Evolutionary conservation across 192 early-diverging fungal species (phyloP), one percentile per base, ranked within the genome.

Genomic region (Gaertneriomyces sp.): DNA sequence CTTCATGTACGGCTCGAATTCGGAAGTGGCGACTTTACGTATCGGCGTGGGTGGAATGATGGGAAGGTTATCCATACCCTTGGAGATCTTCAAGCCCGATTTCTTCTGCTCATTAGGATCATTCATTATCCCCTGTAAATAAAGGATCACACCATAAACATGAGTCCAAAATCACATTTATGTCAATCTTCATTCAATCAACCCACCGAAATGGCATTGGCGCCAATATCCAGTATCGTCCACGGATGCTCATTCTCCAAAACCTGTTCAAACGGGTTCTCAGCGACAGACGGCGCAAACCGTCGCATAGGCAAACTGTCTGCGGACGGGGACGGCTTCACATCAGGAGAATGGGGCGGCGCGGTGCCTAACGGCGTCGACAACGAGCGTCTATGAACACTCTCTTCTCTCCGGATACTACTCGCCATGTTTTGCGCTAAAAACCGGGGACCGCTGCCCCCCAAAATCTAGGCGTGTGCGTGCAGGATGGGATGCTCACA

Each of bases 1-100:
- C 6, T 82, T 78, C 25, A 93, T 66, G 63, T 98, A 98, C 4
- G 77, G 79, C 55, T 93, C 91, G 82, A 98, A 98, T 63, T 98
- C 95, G 43, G 78, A 68, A 54, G 68, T 58, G 42, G 83, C 85
- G 9, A 95, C 83, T 62, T 83, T 81, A 9, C 85, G 81, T 50
- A 93, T 82, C n/a, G 73, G 63, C 4, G 79, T 81, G 6, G 83
- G 84, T 6, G 84, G 69, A 9, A 87, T 76, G 17, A 79, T 71
- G 9, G 83, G 79, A 57, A 78, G 54, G 6, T 42, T 73, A 25
- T 82, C 81, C 75, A 77, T 73, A n/a, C 70, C 72, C 9, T 58
- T 68, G 10, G 68, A 42, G 20, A 16, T 58, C 70, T 84, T 84
- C 41, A 63, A 49, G 14, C 68, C 64, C 9, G 66, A 66, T 12